Evolutionary conservation across 257 asterid species (phyloP).

Genomic region (Anisodus acutangulus): DNA sequence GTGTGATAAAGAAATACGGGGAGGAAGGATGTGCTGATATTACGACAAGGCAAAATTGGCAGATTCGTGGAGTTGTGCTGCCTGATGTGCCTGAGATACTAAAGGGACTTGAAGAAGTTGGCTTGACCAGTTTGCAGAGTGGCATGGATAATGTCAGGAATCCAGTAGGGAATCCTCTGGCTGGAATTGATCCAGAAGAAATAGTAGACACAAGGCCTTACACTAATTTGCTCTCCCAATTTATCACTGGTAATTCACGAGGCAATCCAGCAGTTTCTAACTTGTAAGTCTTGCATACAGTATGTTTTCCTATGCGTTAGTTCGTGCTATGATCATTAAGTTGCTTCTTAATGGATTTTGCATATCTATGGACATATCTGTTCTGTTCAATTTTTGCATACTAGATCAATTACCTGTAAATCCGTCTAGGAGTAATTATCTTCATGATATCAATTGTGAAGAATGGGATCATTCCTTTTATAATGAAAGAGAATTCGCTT

Average conservation of each 20-base stretch:
- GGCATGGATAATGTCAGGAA: conserved; percentile 99
- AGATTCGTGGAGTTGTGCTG: conserved; percentile 87
- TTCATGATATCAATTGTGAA: not conserved
- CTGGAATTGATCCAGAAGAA: conserved; percentile 93
- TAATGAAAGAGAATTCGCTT: not conserved
- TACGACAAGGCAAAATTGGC: conserved; percentile 97
- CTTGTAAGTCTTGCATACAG: conserved; percentile 56
- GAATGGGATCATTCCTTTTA: not conserved
- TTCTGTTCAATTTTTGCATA: not conserved
- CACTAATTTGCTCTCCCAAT: conserved; percentile 73
- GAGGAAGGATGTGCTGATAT: conserved; percentile 91
- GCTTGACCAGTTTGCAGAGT: conserved; percentile 93
- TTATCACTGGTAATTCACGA: conserved; percentile 71
- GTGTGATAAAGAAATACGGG: conserved; percentile 78
- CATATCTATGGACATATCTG: not conserved
- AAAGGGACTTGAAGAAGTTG: conserved; percentile 79
- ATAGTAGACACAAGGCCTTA: conserved; percentile 93
- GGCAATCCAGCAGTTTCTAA: conserved; percentile 90
- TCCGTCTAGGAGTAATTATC: not conserved
- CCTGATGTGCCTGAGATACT: conserved; percentile 88
- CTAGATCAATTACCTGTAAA: not conserved
- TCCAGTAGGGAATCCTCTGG: conserved; percentile 94
- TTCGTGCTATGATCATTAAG: not conserved
- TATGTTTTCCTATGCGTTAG: not conserved
- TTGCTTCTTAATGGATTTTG: not conserved